Evolutionary conservation across 2,329 filamentous ascomycete genomes (phyloP).

Genomic region (Fusarium secorum): DNA sequence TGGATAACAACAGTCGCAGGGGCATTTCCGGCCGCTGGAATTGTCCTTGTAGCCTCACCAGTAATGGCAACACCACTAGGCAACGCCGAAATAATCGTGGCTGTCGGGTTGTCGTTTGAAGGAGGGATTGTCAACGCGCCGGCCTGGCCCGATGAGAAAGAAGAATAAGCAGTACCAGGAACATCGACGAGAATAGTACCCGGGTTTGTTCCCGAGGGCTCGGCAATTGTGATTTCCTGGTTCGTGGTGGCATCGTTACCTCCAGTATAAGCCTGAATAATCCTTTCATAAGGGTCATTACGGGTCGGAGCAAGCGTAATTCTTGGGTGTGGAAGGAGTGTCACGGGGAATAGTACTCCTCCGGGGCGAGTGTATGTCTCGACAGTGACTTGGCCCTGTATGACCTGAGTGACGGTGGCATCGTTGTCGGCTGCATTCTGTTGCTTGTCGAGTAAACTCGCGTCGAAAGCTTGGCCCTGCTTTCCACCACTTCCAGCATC

Average conservation of each 20-base stretch:
- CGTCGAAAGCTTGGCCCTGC: constrained; percentile 17
- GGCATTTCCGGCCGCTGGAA: constrained; percentile 17
- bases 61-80: constrained; percentile 15
- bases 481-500: constrained; percentile 4
- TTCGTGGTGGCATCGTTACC: constrained; percentile 21
- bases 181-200: constrained; percentile 29
- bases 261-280: constrained; percentile 29
- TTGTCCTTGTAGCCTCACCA: constrained; percentile 21
- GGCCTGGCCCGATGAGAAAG: constrained; percentile 22
- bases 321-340: constrained; percentile 22
- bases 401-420: constrained; percentile 5
- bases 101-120: constrained; percentile 22
- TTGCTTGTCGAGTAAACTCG: constrained; percentile 2
- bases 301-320: constrained; percentile 26
- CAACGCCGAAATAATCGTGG: constrained; percentile 25
- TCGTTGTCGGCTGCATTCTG: neutral
- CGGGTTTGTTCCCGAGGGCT: constrained; percentile 23
- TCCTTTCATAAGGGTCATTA: constrained; percentile 28
- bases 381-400: neutral
- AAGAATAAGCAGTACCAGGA: constrained; percentile 24
- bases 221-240: constrained; percentile 27
- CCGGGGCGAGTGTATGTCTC: constrained; percentile 14
- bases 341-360: constrained; percentile 20
- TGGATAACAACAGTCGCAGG: constrained; percentile 32
- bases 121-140: constrained; percentile 28